phyloP scores from a whole-genome alignment of 116 monocot genomes.

The Dioscorea cayenensis region DNA sequence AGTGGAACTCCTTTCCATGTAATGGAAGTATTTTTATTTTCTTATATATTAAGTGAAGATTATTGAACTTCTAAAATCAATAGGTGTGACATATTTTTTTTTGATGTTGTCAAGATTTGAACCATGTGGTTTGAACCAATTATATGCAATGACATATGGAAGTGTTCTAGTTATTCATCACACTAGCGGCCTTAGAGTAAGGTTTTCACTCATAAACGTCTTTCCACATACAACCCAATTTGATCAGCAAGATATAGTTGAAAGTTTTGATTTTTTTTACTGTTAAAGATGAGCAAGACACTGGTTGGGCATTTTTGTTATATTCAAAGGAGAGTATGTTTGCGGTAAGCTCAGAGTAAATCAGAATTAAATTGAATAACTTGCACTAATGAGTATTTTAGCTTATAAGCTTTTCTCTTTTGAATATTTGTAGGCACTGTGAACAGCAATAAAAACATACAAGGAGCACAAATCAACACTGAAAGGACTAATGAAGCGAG shows the following conservation, averaged over 20 bases:
- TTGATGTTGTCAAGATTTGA: slow-evolving; percentile 97
- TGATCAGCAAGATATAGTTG: slow-evolving; percentile 64
- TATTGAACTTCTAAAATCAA: slow-evolving; percentile 10
- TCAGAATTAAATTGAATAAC: no score
- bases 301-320: slow-evolving; percentile 24
- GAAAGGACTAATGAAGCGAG: slow-evolving; percentile 81
- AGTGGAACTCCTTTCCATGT: not conserved
- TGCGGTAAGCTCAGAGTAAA: not conserved
- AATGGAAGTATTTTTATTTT: not conserved
- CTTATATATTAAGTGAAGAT: not conserved
- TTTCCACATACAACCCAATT: not conserved
- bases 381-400: no score
- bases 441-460: slow-evolving; percentile 51
- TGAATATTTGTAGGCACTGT: slow-evolving; percentile 41
- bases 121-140: slow-evolving; percentile 90
- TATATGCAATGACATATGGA: slow-evolving; percentile 89
- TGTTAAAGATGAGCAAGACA: slow-evolving; percentile 57
- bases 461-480: slow-evolving; percentile 60
- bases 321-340: not conserved
- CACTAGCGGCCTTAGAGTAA: slow-evolving; percentile 82
- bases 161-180: slow-evolving; percentile 77
- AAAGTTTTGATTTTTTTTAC: slow-evolving; percentile 66
- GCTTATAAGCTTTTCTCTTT: no score
- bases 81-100: no score
- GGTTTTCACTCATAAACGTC: not conserved